Conservation (phyloP, 371 early-diverging fungal species). For the Mortierella sp. region DNA sequence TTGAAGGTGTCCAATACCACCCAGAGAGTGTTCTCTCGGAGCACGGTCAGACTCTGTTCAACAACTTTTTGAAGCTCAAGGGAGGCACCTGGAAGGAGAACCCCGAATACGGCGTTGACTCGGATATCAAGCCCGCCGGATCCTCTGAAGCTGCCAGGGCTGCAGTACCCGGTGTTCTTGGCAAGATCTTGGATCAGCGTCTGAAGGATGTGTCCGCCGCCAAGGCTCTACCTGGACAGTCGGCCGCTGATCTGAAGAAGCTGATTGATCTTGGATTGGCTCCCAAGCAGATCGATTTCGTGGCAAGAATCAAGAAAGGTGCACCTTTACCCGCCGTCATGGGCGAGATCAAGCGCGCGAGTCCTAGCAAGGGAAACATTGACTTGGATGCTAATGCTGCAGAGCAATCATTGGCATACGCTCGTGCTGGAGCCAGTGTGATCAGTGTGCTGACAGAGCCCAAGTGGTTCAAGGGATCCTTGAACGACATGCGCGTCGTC, state of each 20-base stretch:
- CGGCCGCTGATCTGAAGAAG: constrained; percentile 72
- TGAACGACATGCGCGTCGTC: constrained; percentile 90
- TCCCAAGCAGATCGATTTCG: constrained; percentile 83
- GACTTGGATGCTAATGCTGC: constrained; percentile 84
- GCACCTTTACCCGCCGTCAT: constrained; percentile 76
- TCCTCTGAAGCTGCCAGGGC: constrained; percentile 36
- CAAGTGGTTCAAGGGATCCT: constrained; percentile 95
- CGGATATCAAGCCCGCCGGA: constrained; percentile 39
- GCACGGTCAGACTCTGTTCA: constrained; percentile 85
- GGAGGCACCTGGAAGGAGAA: constrained; percentile 91
- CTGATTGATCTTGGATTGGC: constrained; percentile 78
- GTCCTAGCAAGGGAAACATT: constrained; percentile 96
- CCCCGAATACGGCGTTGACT: constrained; percentile 60
- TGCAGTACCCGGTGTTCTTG: constrained; percentile 64
- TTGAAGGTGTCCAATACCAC: constrained; percentile 98
- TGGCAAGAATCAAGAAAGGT: constrained; percentile 68
- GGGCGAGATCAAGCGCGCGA: constrained; percentile 98
- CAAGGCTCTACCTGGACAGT: constrained; percentile 79
- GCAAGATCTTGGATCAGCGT: constrained; percentile 82
- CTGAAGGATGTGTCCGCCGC: constrained; percentile 80
- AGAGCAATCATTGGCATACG: constrained; percentile 86
- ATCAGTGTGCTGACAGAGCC: constrained; percentile 98
- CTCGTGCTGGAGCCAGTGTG: constrained; percentile 88
- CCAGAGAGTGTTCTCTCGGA: constrained; percentile 96
- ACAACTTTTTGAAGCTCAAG: constrained; percentile 86